Evolutionary conservation across 2,329 filamentous ascomycete genomes (phyloP), one percentile per base, ranked within the genome.

Genomic region (Pseudogymnoascus sp.): DNA sequence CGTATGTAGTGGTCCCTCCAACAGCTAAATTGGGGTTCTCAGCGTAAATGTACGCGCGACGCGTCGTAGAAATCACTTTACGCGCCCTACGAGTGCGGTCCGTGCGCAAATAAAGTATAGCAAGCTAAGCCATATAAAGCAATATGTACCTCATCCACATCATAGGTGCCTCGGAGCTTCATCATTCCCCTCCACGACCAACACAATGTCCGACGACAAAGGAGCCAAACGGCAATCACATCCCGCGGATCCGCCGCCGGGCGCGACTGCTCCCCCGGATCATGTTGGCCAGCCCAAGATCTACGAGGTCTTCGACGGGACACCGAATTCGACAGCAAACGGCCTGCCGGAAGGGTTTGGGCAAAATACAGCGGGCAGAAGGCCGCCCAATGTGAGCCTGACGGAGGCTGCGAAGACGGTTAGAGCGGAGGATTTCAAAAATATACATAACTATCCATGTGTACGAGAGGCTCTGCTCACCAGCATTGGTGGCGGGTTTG

Each of bases 401-500:
- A 73, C 74, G 37, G 86, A 90, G 42, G 89, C 84, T 0, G 78
- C 92, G 59, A 82, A 84, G 65, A 83, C 81, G 58, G 86, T 93
- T 64, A 85, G 85, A 64, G 71, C 80, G 39, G 79, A 87, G 39
- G 90, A 93, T 69, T 88, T 92, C 66, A 74, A 84, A 48, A 83
- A 85, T 48, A 79, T 95, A 60, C 87, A 92, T 73, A 87, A 88
- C 74, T 83, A 86, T 62, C 93, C 93, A 0, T 97, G 94, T 74
- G 88, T 90, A 18, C 82, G 92, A 64, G 88, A 96, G 71, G 87
- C 90, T 1, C 79, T 96, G 60, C 77, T 97, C 68, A 86, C 89
- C 1, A 94, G 92, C 25, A 95, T 99, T 69, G 88, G 85, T 0
- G 82, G 84, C 2, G 94, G 90, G 3, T 89, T 91, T 65, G 88